These are phyloP conservation scores for Drechslera avenae DNA, from an alignment of 2,329 filamentous ascomycete genomes.

Conservation along the genomic window DNA sequence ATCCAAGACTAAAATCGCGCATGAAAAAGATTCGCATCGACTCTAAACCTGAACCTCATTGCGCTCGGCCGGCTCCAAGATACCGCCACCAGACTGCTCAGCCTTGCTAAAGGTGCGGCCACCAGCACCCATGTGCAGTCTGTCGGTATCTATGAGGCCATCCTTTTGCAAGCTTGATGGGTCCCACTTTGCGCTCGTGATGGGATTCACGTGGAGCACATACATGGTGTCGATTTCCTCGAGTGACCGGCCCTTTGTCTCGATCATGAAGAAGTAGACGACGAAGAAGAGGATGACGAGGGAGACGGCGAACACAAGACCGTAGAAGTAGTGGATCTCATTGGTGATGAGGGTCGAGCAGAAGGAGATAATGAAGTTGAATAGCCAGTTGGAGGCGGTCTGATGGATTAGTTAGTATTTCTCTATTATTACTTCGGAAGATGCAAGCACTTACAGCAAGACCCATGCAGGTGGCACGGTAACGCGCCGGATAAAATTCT, in stretches of 20 bases:
- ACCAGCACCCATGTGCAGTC: conserved; percentile 38
- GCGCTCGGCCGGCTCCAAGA: conserved; percentile 33
- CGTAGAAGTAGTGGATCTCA: conserved; percentile 73
- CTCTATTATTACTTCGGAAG: too few relatives aligned
- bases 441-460: conserved; percentile 31
- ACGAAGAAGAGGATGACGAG: conserved; percentile 65
- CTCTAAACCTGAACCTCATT: conserved; percentile 30
- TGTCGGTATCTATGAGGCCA: conserved; percentile 41
- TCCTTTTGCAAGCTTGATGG: conserved; percentile 36
- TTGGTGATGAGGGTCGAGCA: conserved; percentile 79
- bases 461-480: conserved; percentile 53
- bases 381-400: conserved; percentile 52
- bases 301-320: conserved; percentile 76
- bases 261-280: conserved; percentile 80
- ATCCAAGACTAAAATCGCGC: too few relatives aligned
- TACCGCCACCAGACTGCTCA: conserved; percentile 29
- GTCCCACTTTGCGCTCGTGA: conserved; percentile 64
- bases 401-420: too few relatives aligned
- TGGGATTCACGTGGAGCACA: conserved; percentile 66
- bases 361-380: conserved; percentile 62
- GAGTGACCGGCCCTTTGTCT: conserved; percentile 73
- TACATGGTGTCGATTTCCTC: conserved; percentile 81
- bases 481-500: conserved; percentile 68
- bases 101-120: conserved; percentile 43
- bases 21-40: too few relatives aligned